These are phyloP conservation scores for Tylopilus plumbeoviolaceoides DNA, from an alignment of 768 basidiomycete genomes.

Conservation along the genomic window DNA sequence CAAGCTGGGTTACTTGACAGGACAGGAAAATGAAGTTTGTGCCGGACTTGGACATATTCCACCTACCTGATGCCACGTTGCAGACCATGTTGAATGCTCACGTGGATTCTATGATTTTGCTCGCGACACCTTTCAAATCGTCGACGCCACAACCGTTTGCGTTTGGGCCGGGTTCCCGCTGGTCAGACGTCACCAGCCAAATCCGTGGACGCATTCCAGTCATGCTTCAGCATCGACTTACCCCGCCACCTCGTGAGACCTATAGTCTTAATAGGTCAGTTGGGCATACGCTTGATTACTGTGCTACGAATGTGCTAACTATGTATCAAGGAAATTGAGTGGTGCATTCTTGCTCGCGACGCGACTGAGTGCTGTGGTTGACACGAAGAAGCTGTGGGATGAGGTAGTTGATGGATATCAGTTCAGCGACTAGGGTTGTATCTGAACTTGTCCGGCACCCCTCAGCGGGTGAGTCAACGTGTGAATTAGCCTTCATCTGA, in stretches of 20 bases:
- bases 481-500: neutral
- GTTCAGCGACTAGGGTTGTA: constrained; percentile 4
- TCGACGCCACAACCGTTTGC: constrained; percentile 65
- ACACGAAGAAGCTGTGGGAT: constrained; percentile 76
- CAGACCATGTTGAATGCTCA: constrained; percentile 85
- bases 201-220: constrained; percentile 82
- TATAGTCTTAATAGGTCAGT: constrained; percentile 86
- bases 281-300: constrained; percentile 3
- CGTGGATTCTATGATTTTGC: constrained; percentile 73
- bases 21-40: constrained; percentile 74
- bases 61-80: neutral
- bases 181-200: constrained; percentile 68
- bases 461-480: neutral
- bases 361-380: constrained; percentile 66
- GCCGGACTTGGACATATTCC: neutral
- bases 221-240: constrained; percentile 85
- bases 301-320: neutral
- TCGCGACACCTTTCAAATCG: constrained; percentile 80
- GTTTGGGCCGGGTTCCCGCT: constrained; percentile 65
- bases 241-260: constrained; percentile 91
- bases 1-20: constrained; percentile 87
- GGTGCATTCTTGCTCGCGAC: constrained; percentile 79
- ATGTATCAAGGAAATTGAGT: constrained; percentile 57
- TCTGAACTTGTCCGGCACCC: neutral
- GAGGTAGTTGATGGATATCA: constrained; percentile 41